Evolutionary conservation across 75 land plant species (phyloP), one percentile per base, ranked within the genome.

Genomic region (Pinus tabuliformis): DNA sequence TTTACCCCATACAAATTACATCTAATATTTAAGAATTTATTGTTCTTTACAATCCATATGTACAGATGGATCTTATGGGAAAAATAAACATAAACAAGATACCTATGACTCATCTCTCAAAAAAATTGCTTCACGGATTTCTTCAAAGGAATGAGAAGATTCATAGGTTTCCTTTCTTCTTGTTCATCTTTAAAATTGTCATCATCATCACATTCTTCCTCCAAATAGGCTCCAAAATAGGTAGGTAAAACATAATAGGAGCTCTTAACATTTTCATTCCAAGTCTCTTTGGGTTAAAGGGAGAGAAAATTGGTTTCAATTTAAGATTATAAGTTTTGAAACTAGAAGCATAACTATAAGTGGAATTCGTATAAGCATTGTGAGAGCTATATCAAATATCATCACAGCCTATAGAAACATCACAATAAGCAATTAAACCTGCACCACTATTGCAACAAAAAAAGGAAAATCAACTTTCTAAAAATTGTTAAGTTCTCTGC

Each of bases 291-390:
- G 68, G 81, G 26, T 78, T 76, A 75, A 96, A 96, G 26, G 98
- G 98, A 24, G 98, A 96, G 52, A 90, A 92, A 9, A 96, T 59
- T 28, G 99, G 98, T 76, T 92, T 96, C 74, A 92, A 79, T 81
- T 89, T 86, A 63, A 96, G 64, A 39, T 83, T 63, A 73, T 96
- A 96, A 57, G 85, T 82, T 81, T 96, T 96, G 1, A 76, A 68
- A 21, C 56, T 70, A 8, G 81, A 0, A 33, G 84, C n/a, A 37
- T 81, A 83, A 57, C 72, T 12, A 72, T 73, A 57, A 78, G 84
- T 78, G 45, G 73, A 58, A 71, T 56, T 49, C 63, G 24, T 75
- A 73, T 81, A 62, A 74, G 66, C 66, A 30, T 72, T 64, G 72
- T 61, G 75, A 13, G 87, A 57, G 24, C 81, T 42, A 62, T 83